A percentile compares a stretch with the other conserved stretches of the same genome.
Evolutionary conservation across 2,329 filamentous ascomycete species (phyloP).

Genomic region (Dothideomycetes sp.): DNA sequence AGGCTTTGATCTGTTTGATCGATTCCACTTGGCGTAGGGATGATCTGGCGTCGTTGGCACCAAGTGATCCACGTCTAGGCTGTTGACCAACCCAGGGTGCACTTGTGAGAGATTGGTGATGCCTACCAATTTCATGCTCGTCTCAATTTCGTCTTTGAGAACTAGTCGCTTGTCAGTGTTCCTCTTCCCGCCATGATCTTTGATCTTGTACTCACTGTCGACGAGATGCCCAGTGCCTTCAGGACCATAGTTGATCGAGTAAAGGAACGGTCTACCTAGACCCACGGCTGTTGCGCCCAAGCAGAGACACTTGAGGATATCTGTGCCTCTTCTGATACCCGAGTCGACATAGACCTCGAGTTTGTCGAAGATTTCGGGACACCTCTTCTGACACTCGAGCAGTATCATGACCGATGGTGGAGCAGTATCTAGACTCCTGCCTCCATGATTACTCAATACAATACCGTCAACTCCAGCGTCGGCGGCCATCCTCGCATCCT

Average conservation of each 20-base stretch:
- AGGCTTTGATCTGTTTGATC: background rate
- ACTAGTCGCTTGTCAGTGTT: conserved; percentile 19
- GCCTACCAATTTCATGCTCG: conserved; percentile 56
- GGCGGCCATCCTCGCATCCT: conserved; percentile 34
- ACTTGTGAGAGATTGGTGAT: conserved; percentile 52
- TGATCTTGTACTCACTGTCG: conserved; percentile 1
- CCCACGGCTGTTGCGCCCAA: conserved; percentile 55
- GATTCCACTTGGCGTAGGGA: conserved; percentile 14
- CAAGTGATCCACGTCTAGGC: conserved; percentile 42
- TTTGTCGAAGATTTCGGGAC: conserved; percentile 49
- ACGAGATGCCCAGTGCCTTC: conserved; percentile 37
- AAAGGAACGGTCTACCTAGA: conserved; percentile 53
- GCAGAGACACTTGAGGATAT: conserved; percentile 59
- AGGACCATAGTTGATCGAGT: conserved; percentile 51
- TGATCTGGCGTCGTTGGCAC: conserved; percentile 28
- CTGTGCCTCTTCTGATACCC: conserved; percentile 55
- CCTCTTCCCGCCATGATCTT: background rate
- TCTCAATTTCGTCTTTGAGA: conserved; percentile 49
- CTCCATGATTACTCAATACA: conserved; percentile 44
- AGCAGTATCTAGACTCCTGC: conserved; percentile 42
- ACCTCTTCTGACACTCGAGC: conserved; percentile 53
- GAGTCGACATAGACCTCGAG: conserved; percentile 58
- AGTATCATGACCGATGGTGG: conserved; percentile 50
- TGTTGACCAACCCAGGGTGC: conserved; percentile 53
- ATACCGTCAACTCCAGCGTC: conserved; percentile 38